phyloP scores from a whole-genome alignment of 1,284 basidiomycete species.

The Nidula niveotomentosa region DNA sequence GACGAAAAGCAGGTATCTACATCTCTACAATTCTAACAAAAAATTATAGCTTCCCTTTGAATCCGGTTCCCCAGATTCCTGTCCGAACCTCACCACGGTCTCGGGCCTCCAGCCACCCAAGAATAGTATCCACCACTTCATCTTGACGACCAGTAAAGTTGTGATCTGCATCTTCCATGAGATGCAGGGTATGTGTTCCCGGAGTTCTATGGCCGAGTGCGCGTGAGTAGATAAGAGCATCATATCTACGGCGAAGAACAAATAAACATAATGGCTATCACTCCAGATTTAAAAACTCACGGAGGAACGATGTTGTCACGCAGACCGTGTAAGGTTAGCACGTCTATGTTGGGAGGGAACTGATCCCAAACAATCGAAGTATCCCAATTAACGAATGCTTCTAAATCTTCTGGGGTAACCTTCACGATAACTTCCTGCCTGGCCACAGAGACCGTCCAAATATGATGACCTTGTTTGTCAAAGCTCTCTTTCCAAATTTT shows the following conservation, averaged over 20 bases:
- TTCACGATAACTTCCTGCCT: conserved; percentile 49
- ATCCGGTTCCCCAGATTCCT: conserved; percentile 57
- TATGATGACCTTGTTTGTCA: conserved; percentile 52
- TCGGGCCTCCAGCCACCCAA: conserved; percentile 58
- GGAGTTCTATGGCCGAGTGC: conserved; percentile 53
- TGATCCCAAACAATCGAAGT: conserved; percentile 60
- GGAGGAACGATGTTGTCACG: conserved; percentile 63
- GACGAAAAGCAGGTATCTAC: too few species aligned
- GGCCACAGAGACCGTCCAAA: conserved; percentile 61
- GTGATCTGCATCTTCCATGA: conserved; percentile 72
- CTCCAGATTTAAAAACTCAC: conserved; percentile 37
- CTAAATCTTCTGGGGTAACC: conserved; percentile 57
- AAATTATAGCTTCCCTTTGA: conserved; percentile 39
- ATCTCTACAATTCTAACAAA: neutral
- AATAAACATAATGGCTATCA: conserved; percentile 4
- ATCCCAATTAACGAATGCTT: conserved; percentile 61
- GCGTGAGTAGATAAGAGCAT: conserved; percentile 66
- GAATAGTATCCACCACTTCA: conserved; percentile 58
- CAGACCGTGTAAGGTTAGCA: conserved; percentile 70
- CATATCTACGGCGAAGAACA: conserved; percentile 45
- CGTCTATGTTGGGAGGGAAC: conserved; percentile 61
- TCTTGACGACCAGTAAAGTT: conserved; percentile 68
- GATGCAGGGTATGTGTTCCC: conserved; percentile 67
- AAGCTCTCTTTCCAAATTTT: conserved; percentile 46
- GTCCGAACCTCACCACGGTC: conserved; percentile 43